These are phyloP conservation scores for Cryptosporidium viatorum DNA, from an alignment of 169 alveolate genomes.

Conservation along the genomic window DNA sequence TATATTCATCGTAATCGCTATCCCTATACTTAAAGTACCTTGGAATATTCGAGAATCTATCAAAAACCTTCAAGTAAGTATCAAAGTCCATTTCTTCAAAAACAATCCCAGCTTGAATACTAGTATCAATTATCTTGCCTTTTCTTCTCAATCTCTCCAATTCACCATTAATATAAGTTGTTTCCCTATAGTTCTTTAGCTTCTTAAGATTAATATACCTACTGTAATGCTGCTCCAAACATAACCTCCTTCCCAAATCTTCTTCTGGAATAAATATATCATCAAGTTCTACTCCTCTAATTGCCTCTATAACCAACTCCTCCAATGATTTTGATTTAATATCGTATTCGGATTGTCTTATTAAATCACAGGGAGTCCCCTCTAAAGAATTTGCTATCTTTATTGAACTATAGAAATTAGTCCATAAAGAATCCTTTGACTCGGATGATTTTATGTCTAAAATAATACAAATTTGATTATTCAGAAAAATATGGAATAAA, in stretches of 20 bases:
- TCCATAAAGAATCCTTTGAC: slow-evolving; percentile 81
- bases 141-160: slow-evolving; percentile 60
- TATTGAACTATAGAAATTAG: slow-evolving; percentile 81
- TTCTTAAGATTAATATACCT: slow-evolving; percentile 83
- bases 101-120: slow-evolving; percentile 10
- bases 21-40: slow-evolving; percentile 86
- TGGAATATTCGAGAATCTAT: slow-evolving; percentile 83
- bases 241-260: slow-evolving; percentile 83
- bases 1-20: slow-evolving; percentile 80
- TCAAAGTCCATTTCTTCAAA: slow-evolving; percentile 84
- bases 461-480: neutral
- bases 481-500: neutral
- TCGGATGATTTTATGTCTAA: slow-evolving; percentile 53
- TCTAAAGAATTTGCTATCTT: slow-evolving; percentile 77
- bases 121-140: slow-evolving; percentile 8
- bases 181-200: slow-evolving; percentile 77
- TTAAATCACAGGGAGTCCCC: slow-evolving; percentile 79
- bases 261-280: slow-evolving; percentile 84
- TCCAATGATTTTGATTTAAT: slow-evolving; percentile 75
- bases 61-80: slow-evolving; percentile 81
- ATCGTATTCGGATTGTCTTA: slow-evolving; percentile 75
- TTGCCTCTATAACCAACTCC: slow-evolving; percentile 77
- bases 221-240: slow-evolving; percentile 80
- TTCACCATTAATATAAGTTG: slow-evolving; percentile 64
- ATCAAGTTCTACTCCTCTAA: slow-evolving; percentile 77